Evolutionary conservation across 805 yeast species (phyloP).

Genomic region (Wickerhamomyces queroliae): DNA sequence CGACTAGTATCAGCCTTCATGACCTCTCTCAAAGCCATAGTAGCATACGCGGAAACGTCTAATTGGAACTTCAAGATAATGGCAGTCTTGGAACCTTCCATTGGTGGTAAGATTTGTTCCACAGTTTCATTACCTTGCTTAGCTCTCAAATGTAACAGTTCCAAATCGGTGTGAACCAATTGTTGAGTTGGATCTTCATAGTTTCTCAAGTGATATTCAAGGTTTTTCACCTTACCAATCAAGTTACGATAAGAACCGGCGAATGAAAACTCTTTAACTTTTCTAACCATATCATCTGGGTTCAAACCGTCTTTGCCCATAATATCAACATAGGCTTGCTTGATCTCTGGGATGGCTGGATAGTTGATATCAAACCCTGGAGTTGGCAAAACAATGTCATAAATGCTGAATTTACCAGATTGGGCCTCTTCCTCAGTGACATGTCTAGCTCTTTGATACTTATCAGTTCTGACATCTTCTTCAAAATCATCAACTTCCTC

Average conservation of each 20-base stretch:
- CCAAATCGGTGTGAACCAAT: constrained; percentile 74
- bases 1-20: constrained; percentile 71
- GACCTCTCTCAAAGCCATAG: constrained; percentile 93
- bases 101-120: constrained; percentile 22
- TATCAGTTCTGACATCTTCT: constrained; percentile 63
- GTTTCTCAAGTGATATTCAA: constrained; percentile 56
- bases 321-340: constrained; percentile 54
- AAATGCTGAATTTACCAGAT: constrained; percentile 53
- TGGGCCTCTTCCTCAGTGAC: constrained; percentile 71
- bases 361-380: constrained; percentile 93
- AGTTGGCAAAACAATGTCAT: constrained; percentile 88
- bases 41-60: constrained; percentile 89
- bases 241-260: constrained; percentile 85
- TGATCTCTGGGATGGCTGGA: constrained; percentile 62
- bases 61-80: constrained; percentile 71
- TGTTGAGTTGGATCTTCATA: constrained; percentile 66
- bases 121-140: constrained; percentile 18
- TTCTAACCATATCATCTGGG: constrained; percentile 80
- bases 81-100: constrained; percentile 46
- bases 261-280: constrained; percentile 81
- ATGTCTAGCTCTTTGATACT: constrained; percentile 61
- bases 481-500: constrained; percentile 44
- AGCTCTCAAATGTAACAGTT: constrained; percentile 35
- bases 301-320: constrained; percentile 83
- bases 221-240: constrained; percentile 55